These are phyloP conservation scores for Cavenderia fasciculata DNA, from an alignment of 78 protist species.

Conservation along the genomic window DNA sequence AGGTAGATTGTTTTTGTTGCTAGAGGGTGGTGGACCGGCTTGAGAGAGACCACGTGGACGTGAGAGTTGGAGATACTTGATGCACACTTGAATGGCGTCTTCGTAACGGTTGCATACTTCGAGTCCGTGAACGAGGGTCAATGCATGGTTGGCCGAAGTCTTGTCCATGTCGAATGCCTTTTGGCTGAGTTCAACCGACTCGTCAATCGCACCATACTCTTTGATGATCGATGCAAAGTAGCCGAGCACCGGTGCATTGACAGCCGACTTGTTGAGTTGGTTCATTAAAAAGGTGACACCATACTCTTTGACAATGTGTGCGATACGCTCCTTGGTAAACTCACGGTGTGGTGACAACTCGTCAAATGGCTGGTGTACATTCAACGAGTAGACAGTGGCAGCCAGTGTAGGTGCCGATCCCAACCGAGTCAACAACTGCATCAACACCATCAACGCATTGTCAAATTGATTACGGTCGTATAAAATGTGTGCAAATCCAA, in stretches of 20 bases:
- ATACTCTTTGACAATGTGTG: background rate
- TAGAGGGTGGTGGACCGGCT: too few species aligned
- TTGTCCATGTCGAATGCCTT: conserved; percentile 2
- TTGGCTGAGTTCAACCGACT: conserved; percentile 22
- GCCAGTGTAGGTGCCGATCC: too few species aligned
- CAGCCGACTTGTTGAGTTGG: background rate
- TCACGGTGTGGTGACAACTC: background rate
- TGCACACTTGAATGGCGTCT: background rate
- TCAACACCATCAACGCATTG: conserved; percentile 20
- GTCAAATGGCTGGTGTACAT: too few species aligned
- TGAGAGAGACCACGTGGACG: conserved; percentile 29
- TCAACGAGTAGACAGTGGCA: too few species aligned
- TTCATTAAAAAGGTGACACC: background rate
- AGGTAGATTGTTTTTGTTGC: too few species aligned
- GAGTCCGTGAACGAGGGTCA: conserved; percentile 63
- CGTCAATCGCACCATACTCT: conserved; percentile 62
- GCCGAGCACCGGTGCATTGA: conserved; percentile 36
- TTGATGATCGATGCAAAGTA: conserved; percentile 60
- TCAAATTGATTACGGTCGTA: conserved; percentile 17
- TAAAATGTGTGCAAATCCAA: conserved; percentile 50
- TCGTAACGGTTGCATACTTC: conserved; percentile 58
- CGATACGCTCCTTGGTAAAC: conserved; percentile 13
- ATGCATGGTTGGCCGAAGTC: conserved; percentile 44
- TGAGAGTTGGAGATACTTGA: conserved; percentile 4
- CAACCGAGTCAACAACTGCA: conserved; percentile 1